These are phyloP conservation scores for Clavispora carvajalis DNA, from an alignment of 805 yeast genomes.

Conservation along the genomic window DNA sequence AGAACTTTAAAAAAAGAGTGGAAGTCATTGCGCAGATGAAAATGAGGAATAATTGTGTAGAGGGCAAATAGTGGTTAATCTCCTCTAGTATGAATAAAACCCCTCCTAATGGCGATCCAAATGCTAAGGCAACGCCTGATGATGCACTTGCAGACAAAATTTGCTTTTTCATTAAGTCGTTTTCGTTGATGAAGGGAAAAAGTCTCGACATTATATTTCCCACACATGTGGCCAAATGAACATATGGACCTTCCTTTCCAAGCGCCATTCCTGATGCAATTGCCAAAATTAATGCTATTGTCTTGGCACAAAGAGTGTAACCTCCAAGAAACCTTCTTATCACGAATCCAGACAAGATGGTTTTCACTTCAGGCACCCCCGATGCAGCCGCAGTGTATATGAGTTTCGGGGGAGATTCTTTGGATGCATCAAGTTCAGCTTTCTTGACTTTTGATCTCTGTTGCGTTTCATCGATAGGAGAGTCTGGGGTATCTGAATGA, in stretches of 20 bases:
- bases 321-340: slow-evolving; percentile 49
- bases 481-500: too few species aligned
- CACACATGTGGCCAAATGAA: slow-evolving; percentile 53
- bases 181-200: slow-evolving; percentile 40
- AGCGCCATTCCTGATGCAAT: slow-evolving; percentile 53
- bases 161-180: slow-evolving; percentile 48
- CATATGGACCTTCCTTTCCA: slow-evolving; percentile 62
- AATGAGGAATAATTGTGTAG: slow-evolving; percentile 48
- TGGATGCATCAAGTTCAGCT: neutral
- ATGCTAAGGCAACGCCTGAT: slow-evolving; percentile 57
- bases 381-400: slow-evolving; percentile 53
- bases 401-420: slow-evolving; percentile 15
- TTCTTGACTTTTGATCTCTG: neutral
- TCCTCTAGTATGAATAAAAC: slow-evolving; percentile 54
- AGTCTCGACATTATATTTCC: slow-evolving; percentile 49
- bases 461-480: neutral
- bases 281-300: slow-evolving; percentile 44
- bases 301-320: slow-evolving; percentile 45
- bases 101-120: slow-evolving; percentile 58
- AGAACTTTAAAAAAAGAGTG: slow-evolving; percentile 45
- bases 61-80: slow-evolving; percentile 50
- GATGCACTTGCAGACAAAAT: slow-evolving; percentile 52
- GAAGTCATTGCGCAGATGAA: slow-evolving; percentile 54
- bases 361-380: slow-evolving; percentile 60
- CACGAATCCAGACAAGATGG: slow-evolving; percentile 54